A percentile compares a stretch with the other conserved stretches of the same genome.
Evolutionary conservation across 2,329 filamentous ascomycete species (phyloP).

Genomic region (Paecilomyces dactylethromorphus): DNA sequence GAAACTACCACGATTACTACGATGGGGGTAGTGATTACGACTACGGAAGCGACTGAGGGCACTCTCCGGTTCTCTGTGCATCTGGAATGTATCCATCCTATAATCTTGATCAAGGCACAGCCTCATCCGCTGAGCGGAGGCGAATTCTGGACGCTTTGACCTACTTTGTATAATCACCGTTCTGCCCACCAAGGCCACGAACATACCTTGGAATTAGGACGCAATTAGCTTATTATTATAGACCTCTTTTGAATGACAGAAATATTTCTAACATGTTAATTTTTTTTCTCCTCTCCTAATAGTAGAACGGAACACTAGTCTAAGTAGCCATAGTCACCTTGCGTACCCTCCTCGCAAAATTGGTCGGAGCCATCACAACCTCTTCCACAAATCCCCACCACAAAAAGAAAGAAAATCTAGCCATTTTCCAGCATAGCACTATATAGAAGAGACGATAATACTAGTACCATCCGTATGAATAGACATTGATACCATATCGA

Average conservation of each 20-base stretch:
- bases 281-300: no score
- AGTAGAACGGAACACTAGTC: no score
- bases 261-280: no score
- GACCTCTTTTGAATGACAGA: neutral
- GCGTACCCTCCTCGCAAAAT: no score
- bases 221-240: neutral
- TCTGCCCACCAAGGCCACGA: neutral
- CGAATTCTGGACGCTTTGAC: neutral
- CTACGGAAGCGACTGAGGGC: constrained; percentile 21
- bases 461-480: no score
- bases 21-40: constrained; percentile 30
- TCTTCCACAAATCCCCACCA: no score
- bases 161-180: neutral
- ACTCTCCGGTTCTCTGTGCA: neutral
- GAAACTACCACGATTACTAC: constrained; percentile 26
- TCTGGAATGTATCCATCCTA: neutral
- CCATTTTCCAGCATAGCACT: no score
- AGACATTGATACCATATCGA: no score
- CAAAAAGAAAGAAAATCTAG: no score
- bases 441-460: no score
- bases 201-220: neutral
- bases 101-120: neutral
- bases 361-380: no score
- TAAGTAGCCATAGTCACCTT: no score
- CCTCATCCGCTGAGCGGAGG: neutral